Evolutionary conservation across 2,329 filamentous ascomycete genomes (phyloP).

Genomic region (Beauveria varroae): DNA sequence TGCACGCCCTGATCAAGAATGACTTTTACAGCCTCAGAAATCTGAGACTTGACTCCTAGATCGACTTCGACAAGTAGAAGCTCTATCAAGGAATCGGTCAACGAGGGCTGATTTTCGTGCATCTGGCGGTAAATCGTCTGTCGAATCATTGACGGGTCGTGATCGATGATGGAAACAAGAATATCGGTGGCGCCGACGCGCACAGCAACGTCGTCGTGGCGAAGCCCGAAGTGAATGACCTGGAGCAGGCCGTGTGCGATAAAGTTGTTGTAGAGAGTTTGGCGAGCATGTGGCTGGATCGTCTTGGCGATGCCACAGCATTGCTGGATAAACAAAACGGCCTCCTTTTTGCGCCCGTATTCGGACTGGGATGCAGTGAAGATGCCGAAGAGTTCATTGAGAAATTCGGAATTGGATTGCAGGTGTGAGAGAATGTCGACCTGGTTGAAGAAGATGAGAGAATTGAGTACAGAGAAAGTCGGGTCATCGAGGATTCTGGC

Average conservation of each 20-base stretch:
- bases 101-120: conserved; percentile 72
- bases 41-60: conserved; percentile 88
- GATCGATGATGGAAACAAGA: conserved; percentile 87
- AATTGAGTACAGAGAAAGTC: conserved; percentile 95
- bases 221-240: conserved; percentile 87
- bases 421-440: conserved; percentile 95
- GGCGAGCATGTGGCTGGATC: conserved; percentile 73
- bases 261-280: conserved; percentile 83
- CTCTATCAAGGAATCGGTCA: conserved; percentile 91
- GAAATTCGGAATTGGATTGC: conserved; percentile 70
- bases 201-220: conserved; percentile 75
- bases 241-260: conserved; percentile 77
- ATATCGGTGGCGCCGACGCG: conserved; percentile 92
- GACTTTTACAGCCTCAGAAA: conserved; percentile 92
- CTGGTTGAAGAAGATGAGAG: conserved; percentile 97
- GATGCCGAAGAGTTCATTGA: conserved; percentile 81
- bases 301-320: conserved; percentile 93
- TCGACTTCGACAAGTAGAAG: conserved; percentile 86
- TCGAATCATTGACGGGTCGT: conserved; percentile 90
- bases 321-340: conserved; percentile 92
- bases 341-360: conserved; percentile 77
- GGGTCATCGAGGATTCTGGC: conserved; percentile 95
- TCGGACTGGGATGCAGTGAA: conserved; percentile 62
- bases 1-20: conserved; percentile 66
- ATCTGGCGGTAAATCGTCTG: conserved; percentile 89